phyloP scores from a whole-genome alignment of 2,329 filamentous ascomycete species.

The Zasmidium citrigriseum region DNA sequence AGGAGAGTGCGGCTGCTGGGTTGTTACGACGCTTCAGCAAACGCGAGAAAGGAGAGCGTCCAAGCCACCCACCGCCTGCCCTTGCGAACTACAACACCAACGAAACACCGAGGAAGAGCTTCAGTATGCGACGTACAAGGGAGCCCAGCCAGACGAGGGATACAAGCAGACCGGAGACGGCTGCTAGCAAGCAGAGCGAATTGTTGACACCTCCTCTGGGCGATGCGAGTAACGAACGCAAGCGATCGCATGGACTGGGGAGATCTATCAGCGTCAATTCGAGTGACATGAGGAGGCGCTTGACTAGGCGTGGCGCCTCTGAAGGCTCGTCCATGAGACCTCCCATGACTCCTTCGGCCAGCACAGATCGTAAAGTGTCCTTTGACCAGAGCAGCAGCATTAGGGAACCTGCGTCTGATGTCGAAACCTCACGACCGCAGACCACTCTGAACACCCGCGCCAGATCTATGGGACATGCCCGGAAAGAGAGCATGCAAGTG shows the following conservation, averaged over 20 bases:
- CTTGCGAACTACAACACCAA: constrained; percentile 73
- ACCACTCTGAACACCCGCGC: constrained; percentile 69
- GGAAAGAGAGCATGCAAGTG: constrained; percentile 89
- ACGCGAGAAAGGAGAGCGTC: constrained; percentile 65
- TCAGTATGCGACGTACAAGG: constrained; percentile 71
- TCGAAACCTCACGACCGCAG: constrained; percentile 39
- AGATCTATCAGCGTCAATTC: constrained; percentile 92
- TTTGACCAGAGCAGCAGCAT: constrained; percentile 36
- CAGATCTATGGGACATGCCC: constrained; percentile 85
- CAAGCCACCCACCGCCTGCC: constrained; percentile 69
- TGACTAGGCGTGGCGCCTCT: constrained; percentile 55
- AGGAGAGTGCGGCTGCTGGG: constrained; percentile 83
- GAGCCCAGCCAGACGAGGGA: constrained; percentile 47
- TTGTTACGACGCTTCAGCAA: constrained; percentile 90
- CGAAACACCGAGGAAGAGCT: constrained; percentile 79
- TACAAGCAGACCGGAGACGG: constrained; percentile 55
- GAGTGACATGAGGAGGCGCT: constrained; percentile 72
- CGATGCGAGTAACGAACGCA: constrained; percentile 40
- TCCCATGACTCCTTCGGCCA: constrained; percentile 27
- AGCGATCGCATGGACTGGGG: constrained; percentile 63
- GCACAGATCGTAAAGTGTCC: constrained; percentile 36
- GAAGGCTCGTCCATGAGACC: constrained; percentile 51
- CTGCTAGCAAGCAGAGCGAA: constrained; percentile 57
- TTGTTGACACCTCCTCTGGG: constrained; percentile 70
- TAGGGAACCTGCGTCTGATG: constrained; percentile 51